phyloP scores from a whole-genome alignment of 2,329 filamentous ascomycete genomes.

The Truncatella angustata region DNA sequence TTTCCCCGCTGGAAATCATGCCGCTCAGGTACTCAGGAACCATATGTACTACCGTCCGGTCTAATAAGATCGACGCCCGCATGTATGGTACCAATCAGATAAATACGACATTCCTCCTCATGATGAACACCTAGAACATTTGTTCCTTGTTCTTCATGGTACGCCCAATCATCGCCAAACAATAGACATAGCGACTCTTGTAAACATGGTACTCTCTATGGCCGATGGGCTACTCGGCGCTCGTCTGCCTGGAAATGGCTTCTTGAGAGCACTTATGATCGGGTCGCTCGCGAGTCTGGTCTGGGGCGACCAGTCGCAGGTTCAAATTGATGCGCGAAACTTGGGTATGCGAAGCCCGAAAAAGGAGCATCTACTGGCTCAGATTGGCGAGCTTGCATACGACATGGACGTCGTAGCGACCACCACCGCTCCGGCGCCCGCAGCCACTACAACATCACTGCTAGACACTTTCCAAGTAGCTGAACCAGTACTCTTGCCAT shows the following conservation, averaged over 20 bases:
- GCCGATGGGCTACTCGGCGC: neutral
- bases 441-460: neutral
- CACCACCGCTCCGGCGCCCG: neutral
- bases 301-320: neutral
- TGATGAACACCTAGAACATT: neutral
- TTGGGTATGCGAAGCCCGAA: neutral
- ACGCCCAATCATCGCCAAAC: neutral
- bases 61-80: neutral
- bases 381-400: constrained; percentile 4
- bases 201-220: too few species aligned
- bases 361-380: neutral
- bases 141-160: neutral
- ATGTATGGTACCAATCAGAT: neutral
- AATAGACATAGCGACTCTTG: too few species aligned
- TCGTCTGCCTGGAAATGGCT: too few species aligned
- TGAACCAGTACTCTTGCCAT: neutral
- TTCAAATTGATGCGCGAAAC: neutral
- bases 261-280: neutral
- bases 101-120: neutral
- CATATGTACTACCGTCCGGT: neutral
- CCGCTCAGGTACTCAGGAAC: neutral
- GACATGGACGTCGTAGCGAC: neutral
- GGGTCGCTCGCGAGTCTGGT: neutral
- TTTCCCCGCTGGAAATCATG: neutral
- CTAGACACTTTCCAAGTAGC: constrained; percentile 6